Evolutionary conservation across 805 yeast species (phyloP).

Genomic region (Sugiyamaella smithiae): DNA sequence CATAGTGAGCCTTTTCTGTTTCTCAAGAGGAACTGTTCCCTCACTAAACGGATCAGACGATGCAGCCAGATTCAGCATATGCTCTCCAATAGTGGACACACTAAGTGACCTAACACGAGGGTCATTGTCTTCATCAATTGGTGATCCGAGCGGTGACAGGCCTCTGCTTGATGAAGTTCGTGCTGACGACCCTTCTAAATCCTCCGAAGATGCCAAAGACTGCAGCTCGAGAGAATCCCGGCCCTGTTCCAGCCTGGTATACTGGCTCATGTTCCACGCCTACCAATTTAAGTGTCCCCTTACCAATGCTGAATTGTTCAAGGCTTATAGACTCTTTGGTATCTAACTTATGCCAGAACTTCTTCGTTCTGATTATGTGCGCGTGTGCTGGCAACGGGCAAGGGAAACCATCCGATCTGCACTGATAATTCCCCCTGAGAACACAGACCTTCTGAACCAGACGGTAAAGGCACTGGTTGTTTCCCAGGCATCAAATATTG

Average conservation of each 20-base stretch:
- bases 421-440: background rate
- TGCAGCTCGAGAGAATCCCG: slow-evolving; percentile 34
- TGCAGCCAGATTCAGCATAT: slow-evolving; percentile 28
- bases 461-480: too few species aligned
- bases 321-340: background rate
- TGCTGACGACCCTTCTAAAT: slow-evolving; percentile 9
- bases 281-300: background rate
- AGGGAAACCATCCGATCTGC: background rate
- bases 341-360: too few species aligned
- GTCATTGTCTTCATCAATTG: slow-evolving; percentile 21
- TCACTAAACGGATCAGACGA: slow-evolving; percentile 19
- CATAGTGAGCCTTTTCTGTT: slow-evolving; percentile 29
- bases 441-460: too few species aligned
- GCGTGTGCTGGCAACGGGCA: too few species aligned
- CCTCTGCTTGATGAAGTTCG: slow-evolving; percentile 20
- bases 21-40: slow-evolving; percentile 29
- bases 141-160: slow-evolving; percentile 26
- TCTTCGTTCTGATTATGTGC: background rate
- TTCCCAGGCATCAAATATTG: too few species aligned
- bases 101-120: slow-evolving; percentile 19
- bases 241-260: slow-evolving; percentile 1
- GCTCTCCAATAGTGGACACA: slow-evolving; percentile 31
- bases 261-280: background rate
- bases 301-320: background rate
- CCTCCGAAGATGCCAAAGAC: slow-evolving; percentile 33